Conservation (phyloP, 495 filamentous ascomycete species). For the Aspergillus egyptiacus region DNA sequence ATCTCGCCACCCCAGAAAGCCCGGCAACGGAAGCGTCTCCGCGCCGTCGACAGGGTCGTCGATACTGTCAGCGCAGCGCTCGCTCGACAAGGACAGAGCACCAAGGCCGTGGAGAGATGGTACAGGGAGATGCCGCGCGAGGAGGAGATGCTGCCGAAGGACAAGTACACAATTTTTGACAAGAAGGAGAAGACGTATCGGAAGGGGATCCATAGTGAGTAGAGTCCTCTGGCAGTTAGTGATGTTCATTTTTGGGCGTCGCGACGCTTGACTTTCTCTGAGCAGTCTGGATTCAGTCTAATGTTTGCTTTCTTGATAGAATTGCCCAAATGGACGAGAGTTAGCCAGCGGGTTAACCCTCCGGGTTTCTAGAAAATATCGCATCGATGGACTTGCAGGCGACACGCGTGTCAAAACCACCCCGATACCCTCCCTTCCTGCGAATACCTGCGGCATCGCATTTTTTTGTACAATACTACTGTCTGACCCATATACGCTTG, state of each 20-base stretch:
- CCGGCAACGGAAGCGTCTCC: slow-evolving; percentile 80
- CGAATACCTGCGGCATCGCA: slow-evolving; percentile 2
- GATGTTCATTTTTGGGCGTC: too few relatives aligned
- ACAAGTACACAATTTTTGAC: slow-evolving; percentile 98
- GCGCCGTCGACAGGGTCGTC: slow-evolving; percentile 78
- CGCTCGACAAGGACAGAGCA: slow-evolving; percentile 57
- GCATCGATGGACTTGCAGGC: not conserved
- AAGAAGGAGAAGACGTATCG: slow-evolving; percentile 91
- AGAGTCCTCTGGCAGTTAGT: not conserved
- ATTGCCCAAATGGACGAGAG: slow-evolving; percentile 91
- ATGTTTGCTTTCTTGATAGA: slow-evolving; percentile 46
- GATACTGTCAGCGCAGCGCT: slow-evolving; percentile 70
- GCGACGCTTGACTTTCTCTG: too few relatives aligned
- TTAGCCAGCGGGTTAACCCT: slow-evolving; percentile 87
- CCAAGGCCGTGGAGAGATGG: slow-evolving; percentile 78
- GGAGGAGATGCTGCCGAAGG: slow-evolving; percentile 89
- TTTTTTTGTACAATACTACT: slow-evolving; percentile 32
- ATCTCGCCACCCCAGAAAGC: slow-evolving; percentile 85
- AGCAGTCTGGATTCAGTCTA: not conserved
- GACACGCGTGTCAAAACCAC: slow-evolving; percentile 1
- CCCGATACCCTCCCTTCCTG: slow-evolving; percentile 2
- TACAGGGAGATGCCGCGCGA: slow-evolving; percentile 93
- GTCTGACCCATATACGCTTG: slow-evolving; percentile 3
- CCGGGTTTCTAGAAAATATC: slow-evolving; percentile 68
- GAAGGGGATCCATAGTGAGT: slow-evolving; percentile 95